These are phyloP conservation scores for Didymella exigua DNA, from an alignment of 2,329 filamentous ascomycete species.

Conservation along the genomic window DNA sequence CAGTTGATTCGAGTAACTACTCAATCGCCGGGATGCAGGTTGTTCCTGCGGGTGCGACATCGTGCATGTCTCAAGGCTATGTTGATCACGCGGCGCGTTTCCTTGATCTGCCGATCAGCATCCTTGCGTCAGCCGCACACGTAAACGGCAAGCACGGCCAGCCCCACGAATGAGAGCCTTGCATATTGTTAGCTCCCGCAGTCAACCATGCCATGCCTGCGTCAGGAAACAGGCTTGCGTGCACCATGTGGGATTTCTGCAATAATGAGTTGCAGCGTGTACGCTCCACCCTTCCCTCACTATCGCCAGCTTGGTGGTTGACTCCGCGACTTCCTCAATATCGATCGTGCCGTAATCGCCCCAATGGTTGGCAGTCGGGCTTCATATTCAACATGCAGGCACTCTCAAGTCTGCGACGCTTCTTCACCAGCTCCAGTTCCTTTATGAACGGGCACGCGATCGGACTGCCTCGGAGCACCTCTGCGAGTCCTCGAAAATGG, in stretches of 20 bases:
- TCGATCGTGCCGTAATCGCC: constrained; percentile 3
- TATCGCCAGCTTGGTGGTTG: background rate
- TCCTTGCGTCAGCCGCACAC: constrained; percentile 4
- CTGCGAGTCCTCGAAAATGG: constrained; percentile 9
- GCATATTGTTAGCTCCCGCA: constrained; percentile 4
- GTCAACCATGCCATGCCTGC: constrained; percentile 4
- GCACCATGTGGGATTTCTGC: constrained; percentile 3
- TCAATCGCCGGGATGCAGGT: background rate
- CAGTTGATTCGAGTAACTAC: background rate
- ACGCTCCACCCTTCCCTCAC: background rate
- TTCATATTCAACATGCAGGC: constrained; percentile 5
- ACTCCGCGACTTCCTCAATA: background rate
- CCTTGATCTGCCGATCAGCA: background rate
- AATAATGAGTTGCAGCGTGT: constrained; percentile 1
- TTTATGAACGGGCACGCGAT: constrained; percentile 13
- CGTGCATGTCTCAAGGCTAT: background rate
- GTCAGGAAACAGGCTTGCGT: constrained; percentile 9
- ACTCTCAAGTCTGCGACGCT: constrained; percentile 7
- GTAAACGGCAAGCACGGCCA: constrained; percentile 1
- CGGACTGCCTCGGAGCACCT: constrained; percentile 2
- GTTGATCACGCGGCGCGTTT: background rate
- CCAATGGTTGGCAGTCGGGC: constrained; percentile 2
- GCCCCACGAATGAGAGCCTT: constrained; percentile 7
- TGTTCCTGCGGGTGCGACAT: background rate
- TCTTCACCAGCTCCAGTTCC: constrained; percentile 9